Evolutionary conservation across 768 basidiomycete genomes (phyloP), one percentile per base, ranked within the genome.

Genomic region (Xanthoconium stramineum): DNA sequence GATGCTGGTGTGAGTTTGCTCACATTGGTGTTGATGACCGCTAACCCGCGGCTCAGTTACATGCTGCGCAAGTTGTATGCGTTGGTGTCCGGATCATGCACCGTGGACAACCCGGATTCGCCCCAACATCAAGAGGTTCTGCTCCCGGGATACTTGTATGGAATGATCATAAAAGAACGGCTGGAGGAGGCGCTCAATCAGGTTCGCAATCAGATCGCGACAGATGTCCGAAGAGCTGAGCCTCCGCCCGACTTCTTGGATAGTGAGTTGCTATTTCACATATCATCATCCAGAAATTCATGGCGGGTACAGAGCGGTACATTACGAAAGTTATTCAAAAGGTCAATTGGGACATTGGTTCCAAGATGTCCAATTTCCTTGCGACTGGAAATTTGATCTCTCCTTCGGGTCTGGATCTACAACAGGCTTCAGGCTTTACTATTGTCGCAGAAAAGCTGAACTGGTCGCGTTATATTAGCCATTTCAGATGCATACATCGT

Each of bases 381-480:
- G 97, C 97, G 15, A 98, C 97, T 5, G 97, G 97, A 29, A 98
- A 98, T 68, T 78, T 99, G 28, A 81, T 95, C 50, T 96, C 97
- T 10, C 94, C 93, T 0, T 88, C 93, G 1, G 97, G 97, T 57
- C 85, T 99, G 52, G 97, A 98, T 74, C 77, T 99, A 15, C 96
- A 98, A 70, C 97, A 99, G 72, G 88, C 95, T 0, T 89, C 94
- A 17, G 97, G 97, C n/a, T 98, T 96, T 74, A 98, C 97, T 1
- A 97, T 99, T 63, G 90, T 98, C 35, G 97, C 95, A 6, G 97
- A 99, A 76, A 98, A 98, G 74, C 80, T 99, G 57, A 99, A 99
- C 72, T 99, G 97, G 85, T 88, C 91, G 63, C 93, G 97, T 37
- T 99, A 98, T 72, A 94, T 99, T 72, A 91, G 90, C 67, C 97